Evolutionary conservation across 2,329 filamentous ascomycete genomes (phyloP).

Genomic region (Madurella fahalii): DNA sequence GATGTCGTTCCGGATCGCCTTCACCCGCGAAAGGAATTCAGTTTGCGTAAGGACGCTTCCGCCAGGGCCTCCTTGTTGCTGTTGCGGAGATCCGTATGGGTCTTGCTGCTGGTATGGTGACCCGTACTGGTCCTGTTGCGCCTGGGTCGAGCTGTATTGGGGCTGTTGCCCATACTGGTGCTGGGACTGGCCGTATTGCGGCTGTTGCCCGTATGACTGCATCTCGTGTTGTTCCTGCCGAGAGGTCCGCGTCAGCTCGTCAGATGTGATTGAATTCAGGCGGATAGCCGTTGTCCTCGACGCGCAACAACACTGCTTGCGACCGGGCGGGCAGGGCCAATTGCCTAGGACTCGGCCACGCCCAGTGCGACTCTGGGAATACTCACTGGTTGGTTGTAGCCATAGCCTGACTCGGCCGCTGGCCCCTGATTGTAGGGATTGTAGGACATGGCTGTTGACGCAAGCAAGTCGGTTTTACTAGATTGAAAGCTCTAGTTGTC

Average conservation of each 20-base stretch:
- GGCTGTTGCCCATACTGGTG: constrained; percentile 9
- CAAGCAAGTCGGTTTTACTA: constrained; percentile 2
- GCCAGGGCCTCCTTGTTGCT: constrained; percentile 20
- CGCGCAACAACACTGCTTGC: not conserved
- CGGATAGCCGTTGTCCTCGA: not conserved
- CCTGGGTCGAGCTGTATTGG: constrained; percentile 5
- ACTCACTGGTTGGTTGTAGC: constrained; percentile 45
- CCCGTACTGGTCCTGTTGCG: constrained; percentile 9
- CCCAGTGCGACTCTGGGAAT: constrained; percentile 8
- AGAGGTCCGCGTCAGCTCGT: constrained; percentile 19
- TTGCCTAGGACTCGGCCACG: not conserved
- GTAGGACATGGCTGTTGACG: constrained; percentile 47
- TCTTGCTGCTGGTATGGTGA: constrained; percentile 4
- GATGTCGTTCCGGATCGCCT: constrained; percentile 64
- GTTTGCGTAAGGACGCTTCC: constrained; percentile 51
- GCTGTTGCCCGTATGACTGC: constrained; percentile 41
- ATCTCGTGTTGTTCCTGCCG: constrained; percentile 49
- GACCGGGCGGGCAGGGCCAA: not conserved
- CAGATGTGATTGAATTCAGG: not conserved
- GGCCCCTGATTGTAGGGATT: constrained; percentile 59
- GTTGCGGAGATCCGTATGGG: constrained; percentile 12
- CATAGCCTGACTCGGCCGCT: constrained; percentile 44
- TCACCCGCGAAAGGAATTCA: constrained; percentile 66
- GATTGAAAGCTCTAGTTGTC: constrained; percentile 2
- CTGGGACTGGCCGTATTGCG: constrained; percentile 21